A percentile compares a stretch with the other conserved stretches of the same genome.
These are phyloP conservation scores for Tetracentron sinense DNA, from an alignment of 164 flowering plant species.

Conservation along the genomic window DNA sequence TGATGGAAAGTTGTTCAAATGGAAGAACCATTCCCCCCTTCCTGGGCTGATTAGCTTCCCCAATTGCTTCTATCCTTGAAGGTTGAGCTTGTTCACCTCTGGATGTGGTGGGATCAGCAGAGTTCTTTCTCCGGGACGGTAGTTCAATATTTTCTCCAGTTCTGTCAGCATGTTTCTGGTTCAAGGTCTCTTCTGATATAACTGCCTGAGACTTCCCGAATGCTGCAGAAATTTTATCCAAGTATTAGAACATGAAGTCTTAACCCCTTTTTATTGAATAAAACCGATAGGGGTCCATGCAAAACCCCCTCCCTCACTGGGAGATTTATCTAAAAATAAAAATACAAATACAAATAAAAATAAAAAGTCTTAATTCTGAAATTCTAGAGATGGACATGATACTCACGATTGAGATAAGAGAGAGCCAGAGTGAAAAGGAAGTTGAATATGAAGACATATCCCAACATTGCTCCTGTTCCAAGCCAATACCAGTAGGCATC, in stretches of 20 bases:
- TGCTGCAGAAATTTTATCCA: conserved; percentile 25
- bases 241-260: not conserved
- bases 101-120: too few species aligned
- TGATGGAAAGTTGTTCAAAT: conserved; percentile 39
- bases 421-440: conserved; percentile 23
- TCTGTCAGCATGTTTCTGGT: conserved; percentile 10
- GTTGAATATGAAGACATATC: conserved; percentile 30
- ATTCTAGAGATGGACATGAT: not conserved
- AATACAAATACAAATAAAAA: too few species aligned
- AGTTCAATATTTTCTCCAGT: conserved; percentile 15
- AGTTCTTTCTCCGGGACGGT: conserved; percentile 6
- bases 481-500: conserved; percentile 42
- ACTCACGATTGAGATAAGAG: conserved; percentile 29
- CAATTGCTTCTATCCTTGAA: not conserved
- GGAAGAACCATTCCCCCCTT: conserved; percentile 57
- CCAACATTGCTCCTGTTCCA: conserved; percentile 29
- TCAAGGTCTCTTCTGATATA: conserved; percentile 27
- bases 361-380: not conserved
- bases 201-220: conserved; percentile 23
- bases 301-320: too few species aligned
- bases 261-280: too few species aligned
- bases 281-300: too few species aligned
- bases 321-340: too few species aligned
- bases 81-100: too few species aligned
- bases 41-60: conserved; percentile 8